Evolutionary conservation across 192 early-diverging fungal genomes (phyloP).

Genomic region (Phlyctochytrium arcticum): DNA sequence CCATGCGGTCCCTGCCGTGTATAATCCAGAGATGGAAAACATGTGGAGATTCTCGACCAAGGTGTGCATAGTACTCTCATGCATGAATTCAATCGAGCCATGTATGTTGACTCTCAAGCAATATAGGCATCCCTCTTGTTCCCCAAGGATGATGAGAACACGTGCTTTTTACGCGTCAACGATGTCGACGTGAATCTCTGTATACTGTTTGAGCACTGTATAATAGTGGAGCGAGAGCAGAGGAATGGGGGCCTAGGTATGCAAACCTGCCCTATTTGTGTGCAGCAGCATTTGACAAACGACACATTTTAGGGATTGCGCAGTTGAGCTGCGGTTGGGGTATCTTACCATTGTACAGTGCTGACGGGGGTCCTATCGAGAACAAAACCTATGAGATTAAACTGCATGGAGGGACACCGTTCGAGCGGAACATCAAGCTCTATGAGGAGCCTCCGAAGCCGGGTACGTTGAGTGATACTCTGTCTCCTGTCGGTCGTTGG

Average conservation of each 20-base stretch:
- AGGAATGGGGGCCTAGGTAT: conserved; percentile 10
- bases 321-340: conserved; percentile 47
- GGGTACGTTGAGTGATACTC: neutral
- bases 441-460: conserved; percentile 25
- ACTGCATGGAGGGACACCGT: conserved; percentile 43
- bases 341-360: conserved; percentile 43
- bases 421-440: conserved; percentile 30
- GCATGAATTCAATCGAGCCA: neutral
- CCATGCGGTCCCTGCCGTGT: conserved; percentile 37
- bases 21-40: conserved; percentile 19
- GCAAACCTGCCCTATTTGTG: neutral
- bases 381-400: conserved; percentile 46
- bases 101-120: neutral
- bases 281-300: neutral
- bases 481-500: neutral
- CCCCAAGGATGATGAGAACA: conserved; percentile 48
- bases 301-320: neutral
- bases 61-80: conserved; percentile 1
- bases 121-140: conserved; percentile 40
- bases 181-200: conserved; percentile 43
- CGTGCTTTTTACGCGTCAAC: conserved; percentile 40
- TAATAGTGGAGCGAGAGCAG: conserved; percentile 29
- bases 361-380: conserved; percentile 44
- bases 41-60: conserved; percentile 46
- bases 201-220: conserved; percentile 45